Evolutionary conservation across 768 basidiomycete species (phyloP).

Genomic region (Pholiota microspora): DNA sequence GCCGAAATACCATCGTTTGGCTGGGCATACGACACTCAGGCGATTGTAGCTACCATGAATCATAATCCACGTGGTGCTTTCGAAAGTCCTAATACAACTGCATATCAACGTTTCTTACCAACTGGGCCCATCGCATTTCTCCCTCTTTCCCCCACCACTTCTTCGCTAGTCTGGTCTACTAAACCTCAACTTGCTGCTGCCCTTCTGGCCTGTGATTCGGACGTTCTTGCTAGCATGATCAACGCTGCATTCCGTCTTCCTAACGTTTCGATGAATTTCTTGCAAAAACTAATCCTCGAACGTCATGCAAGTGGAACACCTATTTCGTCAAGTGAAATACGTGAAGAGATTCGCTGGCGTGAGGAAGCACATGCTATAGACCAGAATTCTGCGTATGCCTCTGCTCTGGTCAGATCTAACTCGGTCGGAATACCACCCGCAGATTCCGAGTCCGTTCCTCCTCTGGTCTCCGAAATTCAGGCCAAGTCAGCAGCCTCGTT

Average conservation of each 20-base stretch:
- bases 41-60: conserved; percentile 83
- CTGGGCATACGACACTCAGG: conserved; percentile 88
- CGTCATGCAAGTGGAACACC: conserved; percentile 41
- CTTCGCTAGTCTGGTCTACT: conserved; percentile 96
- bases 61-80: conserved; percentile 67
- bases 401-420: conserved; percentile 30
- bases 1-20: conserved; percentile 86
- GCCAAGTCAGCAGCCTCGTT: conserved; percentile 80
- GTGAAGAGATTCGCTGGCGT: conserved; percentile 67
- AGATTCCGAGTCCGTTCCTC: conserved; percentile 68
- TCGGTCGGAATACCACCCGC: conserved; percentile 56
- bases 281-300: conserved; percentile 61
- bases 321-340: conserved; percentile 48
- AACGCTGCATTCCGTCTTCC: conserved; percentile 91
- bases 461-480: conserved; percentile 71
- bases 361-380: conserved; percentile 71
- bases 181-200: conserved; percentile 72
- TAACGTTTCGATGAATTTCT: conserved; percentile 64
- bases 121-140: conserved; percentile 96
- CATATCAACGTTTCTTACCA: conserved; percentile 92
- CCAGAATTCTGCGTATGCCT: conserved; percentile 60
- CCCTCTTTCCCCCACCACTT: conserved; percentile 73
- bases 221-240: conserved; percentile 69
- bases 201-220: conserved; percentile 62
- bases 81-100: conserved; percentile 69